A percentile compares a stretch with the other conserved stretches of the same genome.
Evolutionary conservation across 2,329 filamentous ascomycete genomes (phyloP).

Genomic region (Cercospora zeae-maydis): DNA sequence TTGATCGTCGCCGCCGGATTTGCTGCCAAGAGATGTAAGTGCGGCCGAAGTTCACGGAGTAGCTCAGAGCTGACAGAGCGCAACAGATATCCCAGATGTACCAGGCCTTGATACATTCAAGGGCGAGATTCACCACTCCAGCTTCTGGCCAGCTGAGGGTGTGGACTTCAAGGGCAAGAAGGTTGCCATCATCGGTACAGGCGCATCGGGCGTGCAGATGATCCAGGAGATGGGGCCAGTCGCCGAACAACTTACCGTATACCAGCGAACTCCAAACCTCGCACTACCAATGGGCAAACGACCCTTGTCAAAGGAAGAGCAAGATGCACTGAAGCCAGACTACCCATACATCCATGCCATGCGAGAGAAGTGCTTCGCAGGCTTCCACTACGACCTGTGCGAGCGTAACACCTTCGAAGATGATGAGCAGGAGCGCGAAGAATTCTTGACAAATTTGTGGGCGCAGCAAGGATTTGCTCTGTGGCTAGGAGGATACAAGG

Average conservation of each 20-base stretch:
- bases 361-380: conserved; percentile 55
- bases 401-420: conserved; percentile 54
- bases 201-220: conserved; percentile 62
- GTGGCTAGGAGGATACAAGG: conserved; percentile 33
- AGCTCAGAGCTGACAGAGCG: not conserved
- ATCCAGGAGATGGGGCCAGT: conserved; percentile 52
- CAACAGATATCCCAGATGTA: conserved; percentile 54
- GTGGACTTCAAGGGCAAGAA: conserved; percentile 56
- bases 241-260: conserved; percentile 51
- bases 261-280: conserved; percentile 65
- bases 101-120: conserved; percentile 58
- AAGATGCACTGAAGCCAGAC: conserved; percentile 44
- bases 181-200: conserved; percentile 62
- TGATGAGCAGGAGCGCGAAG: conserved; percentile 41
- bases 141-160: conserved; percentile 42
- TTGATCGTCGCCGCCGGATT: conserved; percentile 56
- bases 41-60: not conserved
- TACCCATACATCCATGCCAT: conserved; percentile 50
- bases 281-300: conserved; percentile 59
- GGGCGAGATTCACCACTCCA: conserved; percentile 50
- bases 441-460: conserved; percentile 44
- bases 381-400: conserved; percentile 56
- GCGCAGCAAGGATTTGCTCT: conserved; percentile 35
- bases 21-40: conserved; percentile 52
- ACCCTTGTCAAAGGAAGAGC: conserved; percentile 49